phyloP scores from a whole-genome alignment of 2,329 filamentous ascomycete species.

The Exophiala dermatitidis region DNA sequence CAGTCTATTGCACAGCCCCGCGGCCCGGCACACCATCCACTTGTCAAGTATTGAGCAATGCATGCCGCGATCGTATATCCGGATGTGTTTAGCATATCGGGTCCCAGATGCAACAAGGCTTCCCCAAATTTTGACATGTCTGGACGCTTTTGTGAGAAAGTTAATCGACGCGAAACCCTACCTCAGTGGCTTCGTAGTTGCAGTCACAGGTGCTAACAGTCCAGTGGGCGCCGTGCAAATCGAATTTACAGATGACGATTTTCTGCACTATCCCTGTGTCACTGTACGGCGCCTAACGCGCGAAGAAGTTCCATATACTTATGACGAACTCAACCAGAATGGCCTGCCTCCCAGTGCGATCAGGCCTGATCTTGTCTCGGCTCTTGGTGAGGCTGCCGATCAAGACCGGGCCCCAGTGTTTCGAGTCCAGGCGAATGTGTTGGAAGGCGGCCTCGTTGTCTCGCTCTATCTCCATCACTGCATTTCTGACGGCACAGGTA shows the following conservation, averaged over 20 bases:
- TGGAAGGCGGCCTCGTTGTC: conserved; percentile 25
- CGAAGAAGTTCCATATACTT: conserved; percentile 20
- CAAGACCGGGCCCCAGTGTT: conserved; percentile 23
- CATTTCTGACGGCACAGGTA: conserved; percentile 26
- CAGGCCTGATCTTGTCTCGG: conserved; percentile 24
- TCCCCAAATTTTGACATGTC: conserved; percentile 4
- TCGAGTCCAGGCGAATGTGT: conserved; percentile 25
- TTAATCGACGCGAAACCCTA: conserved; percentile 26
- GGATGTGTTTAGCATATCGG: conserved; percentile 25
- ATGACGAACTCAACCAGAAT: conserved; percentile 22
- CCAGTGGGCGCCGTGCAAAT: conserved; percentile 21
- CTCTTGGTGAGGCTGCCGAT: conserved; percentile 20
- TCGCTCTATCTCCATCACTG: conserved; percentile 27
- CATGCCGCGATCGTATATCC: conserved; percentile 27
- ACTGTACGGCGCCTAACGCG: conserved; percentile 16
- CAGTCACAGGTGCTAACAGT: conserved; percentile 10
- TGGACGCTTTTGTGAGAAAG: conserved; percentile 20
- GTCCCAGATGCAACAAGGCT: conserved; percentile 11
- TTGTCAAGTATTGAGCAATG: conserved; percentile 26
- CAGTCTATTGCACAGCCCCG: background rate
- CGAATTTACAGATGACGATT: conserved; percentile 23
- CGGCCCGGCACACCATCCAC: conserved; percentile 18
- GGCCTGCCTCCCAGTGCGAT: conserved; percentile 23
- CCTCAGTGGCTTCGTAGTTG: conserved; percentile 24
- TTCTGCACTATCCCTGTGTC: conserved; percentile 22